Conservation (phyloP, 306 rosid genomes). For the Ziziphus jujuba region DNA sequence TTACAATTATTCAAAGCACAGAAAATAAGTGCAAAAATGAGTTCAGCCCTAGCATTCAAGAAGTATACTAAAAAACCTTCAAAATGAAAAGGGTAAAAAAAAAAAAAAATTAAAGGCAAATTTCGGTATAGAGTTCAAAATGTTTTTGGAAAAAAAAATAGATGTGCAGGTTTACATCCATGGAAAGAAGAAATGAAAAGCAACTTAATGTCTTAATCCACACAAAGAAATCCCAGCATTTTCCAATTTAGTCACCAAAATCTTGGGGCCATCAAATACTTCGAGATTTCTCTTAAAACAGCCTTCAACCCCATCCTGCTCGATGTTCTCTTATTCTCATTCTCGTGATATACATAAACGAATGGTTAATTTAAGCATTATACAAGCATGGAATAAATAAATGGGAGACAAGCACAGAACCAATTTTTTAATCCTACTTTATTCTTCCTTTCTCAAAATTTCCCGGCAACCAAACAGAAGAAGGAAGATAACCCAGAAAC, state of each 20-base stretch:
- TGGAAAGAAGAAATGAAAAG: background rate
- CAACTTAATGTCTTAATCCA: background rate
- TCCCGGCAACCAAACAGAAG: background rate
- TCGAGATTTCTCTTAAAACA: background rate
- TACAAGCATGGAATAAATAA: too few species aligned
- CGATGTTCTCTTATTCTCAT: too few species aligned
- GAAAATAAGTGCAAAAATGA: too few species aligned
- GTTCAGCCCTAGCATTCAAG: background rate
- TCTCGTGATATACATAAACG: too few species aligned
- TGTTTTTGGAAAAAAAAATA: too few species aligned
- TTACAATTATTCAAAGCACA: background rate
- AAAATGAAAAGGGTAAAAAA: background rate
- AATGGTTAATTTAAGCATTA: too few species aligned
- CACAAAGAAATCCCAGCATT: background rate
- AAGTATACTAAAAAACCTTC: background rate
- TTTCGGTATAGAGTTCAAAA: too few species aligned
- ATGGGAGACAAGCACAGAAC: background rate
- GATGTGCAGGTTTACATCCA: background rate
- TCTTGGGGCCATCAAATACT: too few species aligned
- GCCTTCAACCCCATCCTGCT: too few species aligned
- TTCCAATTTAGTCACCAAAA: background rate
- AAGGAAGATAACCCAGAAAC: background rate
- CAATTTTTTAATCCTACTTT: slow-evolving; percentile 3
- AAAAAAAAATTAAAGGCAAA: background rate
- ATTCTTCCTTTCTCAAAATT: background rate